Evolutionary conservation across 2,329 filamentous ascomycete genomes (phyloP), one percentile per base, ranked within the genome.

Genomic region (Dothistroma septosporum): DNA sequence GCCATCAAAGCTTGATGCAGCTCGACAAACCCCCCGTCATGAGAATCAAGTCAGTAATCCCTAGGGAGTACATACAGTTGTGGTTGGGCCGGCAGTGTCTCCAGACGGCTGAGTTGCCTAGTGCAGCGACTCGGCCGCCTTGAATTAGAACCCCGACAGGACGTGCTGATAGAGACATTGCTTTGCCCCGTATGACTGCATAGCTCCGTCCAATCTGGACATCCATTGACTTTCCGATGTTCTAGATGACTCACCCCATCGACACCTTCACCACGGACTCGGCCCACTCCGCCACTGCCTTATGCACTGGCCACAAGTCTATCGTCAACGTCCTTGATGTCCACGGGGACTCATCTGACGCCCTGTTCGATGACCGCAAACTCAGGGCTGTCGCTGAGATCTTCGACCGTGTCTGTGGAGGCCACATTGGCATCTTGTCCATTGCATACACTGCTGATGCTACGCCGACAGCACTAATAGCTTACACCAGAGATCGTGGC

Each of bases 361-460:
- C 88, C 68, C 77, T 82, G 2, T 91, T 91, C 65, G 91, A 95
- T 72, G 91, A 95, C 71, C 91, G 91, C 57, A 94, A 93, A 78
- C 84, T 95, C 22, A 91, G 94, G 79, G 91, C 87, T 14, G 90
- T 95, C 72, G 86, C 88, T 22, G 89, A 92, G 76, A 81, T 94
- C 60, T 87, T 93, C 76, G 82, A 84, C 67, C 87, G 91, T 59
- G 80, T 91, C 57, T 85, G 83, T 75, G 82, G 85, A 61, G 80
- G 85, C 66, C 79, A 80, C 59, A 76, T 85, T 52, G 78, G 83
- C 46, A 85, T 80, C 33, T 90, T 94, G 47, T 89, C 87, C 2
- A 95, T 91, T n/a, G 90, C 91, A 4, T 89, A 86, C 75, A 81
- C 92, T 57, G 86, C 90, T 3, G 91, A 95, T 77, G 91, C 91